Conservation (phyloP, 2,329 filamentous ascomycete genomes). For the Colletotrichum euphorbiae region DNA sequence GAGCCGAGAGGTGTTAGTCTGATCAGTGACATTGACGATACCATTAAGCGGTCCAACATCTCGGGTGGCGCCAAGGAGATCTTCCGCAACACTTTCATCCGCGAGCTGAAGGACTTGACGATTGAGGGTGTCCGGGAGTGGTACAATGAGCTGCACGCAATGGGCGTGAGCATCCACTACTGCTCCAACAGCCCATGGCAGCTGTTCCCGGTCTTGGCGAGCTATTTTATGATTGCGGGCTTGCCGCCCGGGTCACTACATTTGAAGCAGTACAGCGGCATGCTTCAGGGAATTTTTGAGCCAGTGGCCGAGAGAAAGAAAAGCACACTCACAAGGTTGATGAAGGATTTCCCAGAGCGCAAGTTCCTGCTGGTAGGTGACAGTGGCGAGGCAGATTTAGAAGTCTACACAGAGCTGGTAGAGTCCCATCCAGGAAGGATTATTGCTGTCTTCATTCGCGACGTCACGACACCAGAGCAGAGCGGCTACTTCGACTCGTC, state of each 20-base stretch:
- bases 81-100: constrained; percentile 94
- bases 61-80: constrained; percentile 89
- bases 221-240: constrained; percentile 83
- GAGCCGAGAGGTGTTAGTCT: constrained; percentile 86
- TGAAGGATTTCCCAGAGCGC: constrained; percentile 89
- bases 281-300: constrained; percentile 98
- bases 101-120: constrained; percentile 82
- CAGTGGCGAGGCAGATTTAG: constrained; percentile 95
- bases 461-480: constrained; percentile 85
- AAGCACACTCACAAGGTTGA: constrained; percentile 83
- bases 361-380: constrained; percentile 94
- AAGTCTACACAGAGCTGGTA: constrained; percentile 96
- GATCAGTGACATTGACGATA: constrained; percentile 98
- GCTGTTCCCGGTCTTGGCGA: constrained; percentile 88
- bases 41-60: constrained; percentile 95
- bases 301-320: constrained; percentile 96
- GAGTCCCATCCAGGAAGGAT: constrained; percentile 85
- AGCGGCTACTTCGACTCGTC: constrained; percentile 82
- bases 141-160: constrained; percentile 81
- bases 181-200: constrained; percentile 99
- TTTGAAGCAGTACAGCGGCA: constrained; percentile 94
- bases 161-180: constrained; percentile 93
- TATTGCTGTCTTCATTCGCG: constrained; percentile 90
- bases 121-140: constrained; percentile 91
- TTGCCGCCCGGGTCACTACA: constrained; percentile 92